Evolutionary conservation across 1,284 basidiomycete species (phyloP).

Genomic region (Anthracocystis panici-leucophaei): DNA sequence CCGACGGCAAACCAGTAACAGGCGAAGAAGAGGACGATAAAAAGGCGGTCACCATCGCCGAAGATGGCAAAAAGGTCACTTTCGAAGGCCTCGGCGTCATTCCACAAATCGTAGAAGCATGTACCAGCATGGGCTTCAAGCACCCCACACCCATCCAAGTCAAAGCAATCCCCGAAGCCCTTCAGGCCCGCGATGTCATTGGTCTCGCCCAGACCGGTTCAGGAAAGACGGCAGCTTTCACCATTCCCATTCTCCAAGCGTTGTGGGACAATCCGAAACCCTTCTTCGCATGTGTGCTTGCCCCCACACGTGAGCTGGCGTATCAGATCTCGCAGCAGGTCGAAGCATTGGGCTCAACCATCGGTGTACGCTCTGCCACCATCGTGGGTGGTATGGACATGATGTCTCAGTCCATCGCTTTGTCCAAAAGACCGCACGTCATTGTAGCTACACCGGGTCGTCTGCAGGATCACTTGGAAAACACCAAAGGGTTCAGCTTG

Average conservation of each 20-base stretch:
- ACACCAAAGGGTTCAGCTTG: slow-evolving; percentile 96
- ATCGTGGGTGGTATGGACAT: slow-evolving; percentile 96
- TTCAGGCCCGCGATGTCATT: slow-evolving; percentile 93
- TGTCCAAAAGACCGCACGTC: slow-evolving; percentile 84
- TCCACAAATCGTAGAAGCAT: slow-evolving; percentile 86
- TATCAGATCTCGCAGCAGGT: slow-evolving; percentile 98
- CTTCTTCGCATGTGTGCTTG: slow-evolving; percentile 91
- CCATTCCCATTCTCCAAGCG: slow-evolving; percentile 93
- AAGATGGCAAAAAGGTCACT: slow-evolving; percentile 60
- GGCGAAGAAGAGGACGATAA: slow-evolving; percentile 32
- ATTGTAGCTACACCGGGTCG: slow-evolving; percentile 98
- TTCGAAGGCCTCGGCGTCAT: slow-evolving; percentile 83
- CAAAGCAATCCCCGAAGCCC: slow-evolving; percentile 87
- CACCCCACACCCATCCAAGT: slow-evolving; percentile 92
- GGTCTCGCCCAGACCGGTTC: slow-evolving; percentile 97
- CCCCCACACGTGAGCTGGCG: slow-evolving; percentile 96
- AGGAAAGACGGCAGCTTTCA: slow-evolving; percentile 98
- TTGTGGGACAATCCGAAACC: slow-evolving; percentile 96
- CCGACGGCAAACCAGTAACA: background rate
- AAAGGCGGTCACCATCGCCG: slow-evolving; percentile 26
- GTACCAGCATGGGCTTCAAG: slow-evolving; percentile 85
- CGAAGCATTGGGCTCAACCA: slow-evolving; percentile 83
- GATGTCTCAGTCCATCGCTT: slow-evolving; percentile 90
- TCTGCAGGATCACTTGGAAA: slow-evolving; percentile 93
- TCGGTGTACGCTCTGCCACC: slow-evolving; percentile 84